phyloP scores from a whole-genome alignment of 371 early-diverging fungal species.

The Mortierella sp. region DNA sequence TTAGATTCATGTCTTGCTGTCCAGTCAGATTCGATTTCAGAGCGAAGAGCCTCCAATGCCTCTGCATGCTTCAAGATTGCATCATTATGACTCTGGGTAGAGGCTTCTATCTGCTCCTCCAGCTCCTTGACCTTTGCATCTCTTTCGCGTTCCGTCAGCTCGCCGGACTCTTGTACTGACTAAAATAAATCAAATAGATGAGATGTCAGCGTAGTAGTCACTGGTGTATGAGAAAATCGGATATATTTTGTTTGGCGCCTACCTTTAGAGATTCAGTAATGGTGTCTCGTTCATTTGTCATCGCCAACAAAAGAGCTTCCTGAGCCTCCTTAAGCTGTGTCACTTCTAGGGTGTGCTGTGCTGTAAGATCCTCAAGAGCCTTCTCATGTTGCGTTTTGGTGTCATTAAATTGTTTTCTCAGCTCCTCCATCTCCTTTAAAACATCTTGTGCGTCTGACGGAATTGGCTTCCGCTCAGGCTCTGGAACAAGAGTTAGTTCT shows the following conservation, averaged over 20 bases:
- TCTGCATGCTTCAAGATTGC: conserved; percentile 25
- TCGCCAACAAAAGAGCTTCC: conserved; percentile 25
- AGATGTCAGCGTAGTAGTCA: background rate
- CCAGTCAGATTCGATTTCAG: conserved; percentile 41
- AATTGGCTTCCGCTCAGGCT: conserved; percentile 44
- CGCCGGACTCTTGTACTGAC: conserved; percentile 31
- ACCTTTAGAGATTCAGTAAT: conserved; percentile 31
- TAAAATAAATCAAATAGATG: conserved; percentile 1
- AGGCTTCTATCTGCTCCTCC: conserved; percentile 22
- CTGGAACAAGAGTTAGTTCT: conserved; percentile 30
- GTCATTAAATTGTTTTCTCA: conserved; percentile 36
- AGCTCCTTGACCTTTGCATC: conserved; percentile 28
- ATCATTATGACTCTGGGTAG: conserved; percentile 12
- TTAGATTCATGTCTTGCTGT: conserved; percentile 23
- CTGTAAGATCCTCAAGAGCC: conserved; percentile 23
- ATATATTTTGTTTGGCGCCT: background rate
- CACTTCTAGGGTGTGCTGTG: conserved; percentile 27
- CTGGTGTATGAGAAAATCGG: background rate
- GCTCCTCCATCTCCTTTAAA: conserved; percentile 49
- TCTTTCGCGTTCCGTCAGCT: conserved; percentile 25
- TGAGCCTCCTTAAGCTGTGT: conserved; percentile 33
- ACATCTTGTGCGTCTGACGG: conserved; percentile 47
- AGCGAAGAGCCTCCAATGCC: conserved; percentile 25
- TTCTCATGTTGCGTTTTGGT: conserved; percentile 36
- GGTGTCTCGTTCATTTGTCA: conserved; percentile 43